Evolutionary conservation across 2,329 filamentous ascomycete species (phyloP), one percentile per base, ranked within the genome.

Genomic region (Aspergillus phoenicis): DNA sequence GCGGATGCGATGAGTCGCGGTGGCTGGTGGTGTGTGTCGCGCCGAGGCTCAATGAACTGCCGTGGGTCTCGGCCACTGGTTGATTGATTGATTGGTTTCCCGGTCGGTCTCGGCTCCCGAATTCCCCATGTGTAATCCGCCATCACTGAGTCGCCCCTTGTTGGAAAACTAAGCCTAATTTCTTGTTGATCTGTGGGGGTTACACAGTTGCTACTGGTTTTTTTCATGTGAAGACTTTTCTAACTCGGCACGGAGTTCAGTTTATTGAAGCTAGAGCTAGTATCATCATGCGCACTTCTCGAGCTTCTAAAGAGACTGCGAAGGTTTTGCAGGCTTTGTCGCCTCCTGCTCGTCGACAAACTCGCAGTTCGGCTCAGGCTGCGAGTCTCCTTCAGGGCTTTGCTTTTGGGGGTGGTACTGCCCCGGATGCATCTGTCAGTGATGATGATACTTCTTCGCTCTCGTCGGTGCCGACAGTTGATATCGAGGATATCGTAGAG

Each of bases 401-500:
- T 58, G 62, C 70, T 6, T 73, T 69, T 55, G 63, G 57, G 6
- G 58, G 57, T 48, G 33, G 59, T 10, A 61, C 62, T 26, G 71
- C 77, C 70, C 62, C 75, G 67, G 65, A 71, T 61, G 58, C 66
- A 60, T 33, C 54, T n/a, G 24, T 64, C 53, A 57, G 64, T 63
- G 64, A 64, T 22, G 68, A 78, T 59, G 65, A 75, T 61, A 66
- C 68, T 15, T 76, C 75, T 0, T 73, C 75, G 10, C 69, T 77
- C 28, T 74, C 74, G 4, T 75, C 75, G 48, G 68, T 72, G 8
- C 61, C 73, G 62, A 76, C 76, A 22, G 67, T 75, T 51, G 85
- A 88, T 66, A 87, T 89, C 60, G 87, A 89, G 76, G 87, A 89
- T 66, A 66, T 80, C 66, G 67, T 70, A 58, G 81, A 72, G 49